Base-by-base conservation (phyloP, 2,329 filamentous ascomycete genomes). In the Aspergillus hiratsukae region DNA sequence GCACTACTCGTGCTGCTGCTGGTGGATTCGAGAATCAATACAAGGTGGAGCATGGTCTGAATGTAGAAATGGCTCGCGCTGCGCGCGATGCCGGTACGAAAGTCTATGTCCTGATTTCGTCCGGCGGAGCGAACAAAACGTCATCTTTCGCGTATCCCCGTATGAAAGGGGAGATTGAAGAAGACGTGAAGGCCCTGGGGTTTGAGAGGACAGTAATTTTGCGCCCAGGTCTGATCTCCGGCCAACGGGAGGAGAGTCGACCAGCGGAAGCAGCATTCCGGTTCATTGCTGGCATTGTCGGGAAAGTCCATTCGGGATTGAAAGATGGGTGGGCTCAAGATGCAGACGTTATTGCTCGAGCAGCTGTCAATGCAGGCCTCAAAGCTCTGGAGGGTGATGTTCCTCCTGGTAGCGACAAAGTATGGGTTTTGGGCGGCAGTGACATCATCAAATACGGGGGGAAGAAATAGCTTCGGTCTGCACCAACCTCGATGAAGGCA, bases 151-250 rank as follows among this genome's bases (percentile, higher is more conserved):
- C 78, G 0, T 89, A 88, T 58, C 27, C 73, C 1, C 79, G 79
- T 72, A 94, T 97, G 90, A 97, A 97, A 80, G 86, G 84, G 25
- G 89, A 94, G 65, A 84, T 96, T 43, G 93, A 97, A 72, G 88
- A 95, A 35, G 79, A 85, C 17, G 82, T 96, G 58, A 83, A 84
- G 70, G 83, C 76, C 45, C 75, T 93, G 3, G 87, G 78, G 4
- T 96, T 96, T 68, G 88, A 92, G 51, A 85, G 89, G 62, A 87
- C 86, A 4, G 82, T 96, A 54, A 87, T 97, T 53, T 50, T 87
- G 43, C 74, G 86, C 48, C 92, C 92, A 0, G 92, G 89, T 0
- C 61, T 91, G 59, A 89, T 97, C 64, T 72, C 91, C 2, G 92
- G 92, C 2, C 71, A 83, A 17, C 81, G 92, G 55, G 81, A 87